Base-by-base conservation (phyloP, 2,329 filamentous ascomycete species). In the Diaporthe longicolla region DNA sequence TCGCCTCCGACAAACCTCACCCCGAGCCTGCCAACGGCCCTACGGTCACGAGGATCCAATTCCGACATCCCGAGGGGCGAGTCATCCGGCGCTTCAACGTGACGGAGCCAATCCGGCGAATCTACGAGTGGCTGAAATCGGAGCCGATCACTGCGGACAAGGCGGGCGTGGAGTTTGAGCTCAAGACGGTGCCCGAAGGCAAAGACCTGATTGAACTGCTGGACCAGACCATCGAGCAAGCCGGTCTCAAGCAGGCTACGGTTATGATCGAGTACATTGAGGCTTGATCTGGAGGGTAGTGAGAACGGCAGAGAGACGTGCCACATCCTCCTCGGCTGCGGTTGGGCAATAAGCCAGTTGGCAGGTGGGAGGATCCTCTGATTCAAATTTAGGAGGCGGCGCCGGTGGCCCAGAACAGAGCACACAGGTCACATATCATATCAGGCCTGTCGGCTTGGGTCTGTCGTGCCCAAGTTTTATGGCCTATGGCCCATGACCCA, bases 111-210 rank as follows among this genome's bases (percentile, higher is more conserved):
- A 95, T 99, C 17, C 89, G 91, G 72, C 91, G 94, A 17, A 92
- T 99, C 59, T 99, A 96, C 83, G 97, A 99, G 85, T 99, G 95
- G 95, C 91, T 99, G 77, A 99, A 98, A 85, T 93, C 95, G 0
- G 91, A 93, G 74, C 94, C 95, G 1, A 83, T 97, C 65, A 26
- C 70, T 11, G 93, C 95, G 77, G 95, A 93, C 78, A 96, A 95
- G 82, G 89, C 90, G 40, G 94, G 93, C 0, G 83, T 93, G 17
- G 89, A 91, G 76, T 99, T 99, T 83, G 96, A 98, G 82, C 88
- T 99, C 77, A 95, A 97, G 82, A 90, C 90, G 76, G 93, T 97
- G 91, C 89, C 89, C 0, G 86, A 86, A 75, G 94, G 95, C 63
- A 93, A 93, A 80, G 97, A 99, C 79, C 84, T 99, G 74, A 93